Evolutionary conservation across 345 rosid species (phyloP).

Genomic region (Syzygium aqueum): DNA sequence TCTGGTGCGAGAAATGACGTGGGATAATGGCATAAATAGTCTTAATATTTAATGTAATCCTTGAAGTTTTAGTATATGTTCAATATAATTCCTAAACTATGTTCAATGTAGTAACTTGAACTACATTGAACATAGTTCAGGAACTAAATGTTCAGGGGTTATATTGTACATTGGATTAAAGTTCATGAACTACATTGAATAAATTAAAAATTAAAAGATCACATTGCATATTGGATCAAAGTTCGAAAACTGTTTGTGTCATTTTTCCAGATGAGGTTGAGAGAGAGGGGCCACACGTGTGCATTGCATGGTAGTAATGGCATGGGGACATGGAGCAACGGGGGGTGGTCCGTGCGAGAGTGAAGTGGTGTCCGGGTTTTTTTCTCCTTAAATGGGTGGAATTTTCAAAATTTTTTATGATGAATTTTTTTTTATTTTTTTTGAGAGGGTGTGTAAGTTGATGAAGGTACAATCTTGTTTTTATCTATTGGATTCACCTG

Average conservation of each 20-base stretch:
- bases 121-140: too few species aligned
- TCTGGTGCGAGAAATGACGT: neutral
- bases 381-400: neutral
- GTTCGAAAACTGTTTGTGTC: too few species aligned
- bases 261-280: too few species aligned
- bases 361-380: neutral
- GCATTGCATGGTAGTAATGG: neutral
- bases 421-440: neutral
- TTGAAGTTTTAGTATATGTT: too few species aligned
- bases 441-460: neutral
- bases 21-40: too few species aligned
- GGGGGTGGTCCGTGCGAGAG: neutral
- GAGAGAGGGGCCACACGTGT: neutral
- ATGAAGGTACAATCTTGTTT: neutral
- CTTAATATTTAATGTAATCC: too few species aligned
- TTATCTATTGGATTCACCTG: neutral
- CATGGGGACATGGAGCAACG: neutral
- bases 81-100: too few species aligned
- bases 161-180: too few species aligned
- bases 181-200: rapidly evolving
- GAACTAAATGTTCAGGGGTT: too few species aligned
- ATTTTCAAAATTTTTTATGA: neutral
- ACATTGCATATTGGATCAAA: too few species aligned
- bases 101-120: too few species aligned
- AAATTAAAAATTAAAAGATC: too few species aligned